phyloP scores from a whole-genome alignment of 2,329 filamentous ascomycete species.

The Talaromyces atroroseus region DNA sequence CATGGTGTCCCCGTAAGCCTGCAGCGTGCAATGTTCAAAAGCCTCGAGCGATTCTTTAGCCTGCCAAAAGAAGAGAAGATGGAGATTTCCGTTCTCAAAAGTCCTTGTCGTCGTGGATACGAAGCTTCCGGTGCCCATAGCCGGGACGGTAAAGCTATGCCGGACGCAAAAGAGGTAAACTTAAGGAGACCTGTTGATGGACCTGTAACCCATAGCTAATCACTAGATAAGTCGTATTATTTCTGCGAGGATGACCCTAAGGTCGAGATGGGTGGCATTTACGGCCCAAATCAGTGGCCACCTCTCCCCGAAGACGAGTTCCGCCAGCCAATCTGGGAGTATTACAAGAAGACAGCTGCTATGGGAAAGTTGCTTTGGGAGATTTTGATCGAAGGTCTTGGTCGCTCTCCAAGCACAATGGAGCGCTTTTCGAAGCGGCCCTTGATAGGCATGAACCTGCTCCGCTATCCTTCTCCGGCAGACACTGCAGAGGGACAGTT shows the following conservation, averaged over 20 bases:
- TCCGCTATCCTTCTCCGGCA: conserved; percentile 38
- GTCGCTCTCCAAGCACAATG: background rate
- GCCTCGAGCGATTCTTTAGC: conserved; percentile 45
- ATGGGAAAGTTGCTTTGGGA: background rate
- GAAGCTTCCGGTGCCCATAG: conserved; percentile 18
- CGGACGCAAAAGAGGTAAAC: conserved; percentile 23
- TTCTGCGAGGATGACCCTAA: conserved; percentile 20
- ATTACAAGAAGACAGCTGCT: conserved; percentile 19
- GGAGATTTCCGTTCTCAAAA: conserved; percentile 20
- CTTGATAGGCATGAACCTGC: background rate
- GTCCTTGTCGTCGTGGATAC: conserved; percentile 22
- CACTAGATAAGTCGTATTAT: no score
- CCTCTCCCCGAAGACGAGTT: conserved; percentile 25
- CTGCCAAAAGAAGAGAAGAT: conserved; percentile 26
- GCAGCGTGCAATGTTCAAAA: conserved; percentile 37
- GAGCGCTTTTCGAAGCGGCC: background rate
- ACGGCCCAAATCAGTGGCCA: conserved; percentile 31
- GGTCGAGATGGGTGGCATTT: conserved; percentile 3
- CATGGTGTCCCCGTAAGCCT: conserved; percentile 41
- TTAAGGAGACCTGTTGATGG: no score
- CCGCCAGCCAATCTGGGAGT: conserved; percentile 19
- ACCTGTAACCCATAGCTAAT: no score
- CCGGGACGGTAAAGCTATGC: conserved; percentile 19
- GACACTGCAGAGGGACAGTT: conserved; percentile 27
- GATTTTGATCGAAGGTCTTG: background rate